Conservation (phyloP, 345 rosid species). For the Tarenaya hassleriana region DNA sequence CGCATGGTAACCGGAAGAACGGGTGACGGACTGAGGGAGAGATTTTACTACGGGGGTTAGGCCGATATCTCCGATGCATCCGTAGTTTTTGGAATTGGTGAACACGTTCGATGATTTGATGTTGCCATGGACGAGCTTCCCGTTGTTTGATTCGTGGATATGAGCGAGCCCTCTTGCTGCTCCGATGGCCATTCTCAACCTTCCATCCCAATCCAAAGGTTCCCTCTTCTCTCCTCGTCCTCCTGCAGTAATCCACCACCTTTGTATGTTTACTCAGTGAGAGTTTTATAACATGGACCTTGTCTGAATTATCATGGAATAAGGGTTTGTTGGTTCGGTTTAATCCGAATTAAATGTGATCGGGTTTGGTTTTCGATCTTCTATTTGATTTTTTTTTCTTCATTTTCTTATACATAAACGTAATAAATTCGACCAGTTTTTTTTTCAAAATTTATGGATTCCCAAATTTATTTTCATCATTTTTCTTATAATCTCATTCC, state of each 20-base stretch:
- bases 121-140: slow-evolving; percentile 68
- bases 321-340: too few relatives aligned
- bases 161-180: slow-evolving; percentile 69
- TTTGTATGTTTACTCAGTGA: slow-evolving; percentile 6
- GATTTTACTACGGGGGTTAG: slow-evolving; percentile 59
- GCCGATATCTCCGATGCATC: slow-evolving; percentile 68
- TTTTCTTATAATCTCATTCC: too few relatives aligned
- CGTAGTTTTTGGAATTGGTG: slow-evolving; percentile 49
- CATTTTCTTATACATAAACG: too few relatives aligned
- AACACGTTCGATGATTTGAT: slow-evolving; percentile 77
- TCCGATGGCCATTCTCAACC: slow-evolving; percentile 61
- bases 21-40: slow-evolving; percentile 49
- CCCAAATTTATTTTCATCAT: too few relatives aligned
- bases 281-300: too few relatives aligned
- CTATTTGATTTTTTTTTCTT: too few relatives aligned
- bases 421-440: background rate
- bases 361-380: slow-evolving; percentile 4
- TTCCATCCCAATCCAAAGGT: slow-evolving; percentile 65
- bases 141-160: slow-evolving; percentile 53
- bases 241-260: slow-evolving; percentile 11
- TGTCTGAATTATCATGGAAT: background rate
- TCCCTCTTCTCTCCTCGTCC: slow-evolving; percentile 42
- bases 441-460: slow-evolving; percentile 3
- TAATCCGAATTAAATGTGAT: too few relatives aligned
- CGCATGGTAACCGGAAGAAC: slow-evolving; percentile 80